Conservation (phyloP, 352 stramenopile genomes). For the Phytophthora pluvialis region DNA sequence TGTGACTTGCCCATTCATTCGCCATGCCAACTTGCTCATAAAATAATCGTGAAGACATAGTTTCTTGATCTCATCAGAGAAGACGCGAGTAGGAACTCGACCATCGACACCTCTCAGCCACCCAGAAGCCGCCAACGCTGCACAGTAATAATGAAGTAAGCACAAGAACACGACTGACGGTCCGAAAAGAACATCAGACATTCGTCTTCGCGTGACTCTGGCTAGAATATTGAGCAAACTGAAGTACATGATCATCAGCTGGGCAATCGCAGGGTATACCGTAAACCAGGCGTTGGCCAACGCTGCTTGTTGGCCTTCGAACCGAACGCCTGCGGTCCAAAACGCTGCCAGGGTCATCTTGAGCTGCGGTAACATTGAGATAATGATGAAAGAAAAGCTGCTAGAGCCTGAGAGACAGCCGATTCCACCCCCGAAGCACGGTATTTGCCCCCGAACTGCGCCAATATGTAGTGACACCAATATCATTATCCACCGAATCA, state of each 20-base stretch:
- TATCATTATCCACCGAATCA: slow-evolving; percentile 41
- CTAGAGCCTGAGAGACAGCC: slow-evolving; percentile 28
- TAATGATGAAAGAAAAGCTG: slow-evolving; percentile 36
- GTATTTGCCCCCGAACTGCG: background rate
- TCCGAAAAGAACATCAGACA: slow-evolving; percentile 16
- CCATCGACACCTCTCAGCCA: slow-evolving; percentile 25
- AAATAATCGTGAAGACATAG: slow-evolving; percentile 35
- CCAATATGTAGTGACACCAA: slow-evolving; percentile 31
- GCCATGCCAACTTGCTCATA: slow-evolving; percentile 21
- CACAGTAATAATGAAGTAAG: slow-evolving; percentile 18
- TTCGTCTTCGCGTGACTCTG: slow-evolving; percentile 15
- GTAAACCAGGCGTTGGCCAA: slow-evolving; percentile 37
- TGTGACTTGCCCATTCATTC: slow-evolving; percentile 45
- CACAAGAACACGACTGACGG: slow-evolving; percentile 8
- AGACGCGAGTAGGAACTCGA: slow-evolving; percentile 27
- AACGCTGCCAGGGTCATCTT: slow-evolving; percentile 42
- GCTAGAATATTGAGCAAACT: slow-evolving; percentile 30
- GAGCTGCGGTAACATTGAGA: slow-evolving; percentile 41
- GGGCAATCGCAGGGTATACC: slow-evolving; percentile 32
- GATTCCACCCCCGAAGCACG: slow-evolving; percentile 20
- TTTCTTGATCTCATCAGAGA: slow-evolving; percentile 35
- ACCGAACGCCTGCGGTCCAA: slow-evolving; percentile 39
- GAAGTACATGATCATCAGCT: slow-evolving; percentile 33
- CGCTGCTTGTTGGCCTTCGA: slow-evolving; percentile 43
- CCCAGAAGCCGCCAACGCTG: slow-evolving; percentile 9